Evolutionary conservation across 2,329 filamentous ascomycete genomes (phyloP), one percentile per base, ranked within the genome.

Genomic region (Diaporthe sp.): DNA sequence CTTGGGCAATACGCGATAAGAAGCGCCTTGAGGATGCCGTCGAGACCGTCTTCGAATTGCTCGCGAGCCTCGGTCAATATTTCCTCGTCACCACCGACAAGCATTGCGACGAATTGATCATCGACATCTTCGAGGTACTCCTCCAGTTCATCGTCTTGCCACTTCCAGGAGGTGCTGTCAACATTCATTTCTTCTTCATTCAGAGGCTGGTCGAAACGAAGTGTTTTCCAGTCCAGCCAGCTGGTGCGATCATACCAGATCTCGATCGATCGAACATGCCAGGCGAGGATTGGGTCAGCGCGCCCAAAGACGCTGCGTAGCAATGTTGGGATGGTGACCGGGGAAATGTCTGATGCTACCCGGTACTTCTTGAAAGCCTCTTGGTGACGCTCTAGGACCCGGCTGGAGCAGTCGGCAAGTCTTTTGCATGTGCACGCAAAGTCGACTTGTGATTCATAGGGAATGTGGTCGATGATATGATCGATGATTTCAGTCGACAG

Each of bases 241-340:
- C 51, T 28, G 28, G 25, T 55, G n/a, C 51, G 51, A 55, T 55
- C 51, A 55, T 55, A 55, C 51, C 51, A 55, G n/a, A 55, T 55
- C 51, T 55, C 51, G 51, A 55, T 55, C 0, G 51, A 55, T 15
- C 51, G 51, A 22, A 55, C 51, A 55, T 55, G 51, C 51, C 51
- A 55, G 51, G 51, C 51, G 15, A 55, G 51, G 51, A 55, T 55
- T 55, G n/a, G 51, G 51, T 55, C 51, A 55, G 51, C 51, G 51
- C 51, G 51, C 28, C 51, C 51, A 55, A 55, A 28, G 51, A 55
- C n/a, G 51, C 51, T 55, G 25, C 51, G 25, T 28, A 55, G 25
- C 51, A 55, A 55, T 55, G 51, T 55, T 7, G 51, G 51, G 51
- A 55, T 28, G 51, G 51, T 55, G 51, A 28, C 25, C 13, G 51